These are phyloP conservation scores for Lippia alba DNA, from an alignment of 305 asterid species.

Conservation along the genomic window DNA sequence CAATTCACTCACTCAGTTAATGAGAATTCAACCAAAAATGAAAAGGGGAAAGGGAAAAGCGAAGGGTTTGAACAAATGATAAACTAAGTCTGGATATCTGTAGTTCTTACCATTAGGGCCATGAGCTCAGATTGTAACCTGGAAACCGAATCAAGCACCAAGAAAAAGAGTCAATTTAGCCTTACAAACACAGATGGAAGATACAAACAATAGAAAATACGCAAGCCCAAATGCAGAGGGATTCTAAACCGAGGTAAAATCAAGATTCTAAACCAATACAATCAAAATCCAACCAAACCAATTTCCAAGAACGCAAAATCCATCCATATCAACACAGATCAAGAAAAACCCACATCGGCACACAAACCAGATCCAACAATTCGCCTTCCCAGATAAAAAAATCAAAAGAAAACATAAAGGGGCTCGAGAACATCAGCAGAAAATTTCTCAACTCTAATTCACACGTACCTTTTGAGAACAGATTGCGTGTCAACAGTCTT, in stretches of 20 bases:
- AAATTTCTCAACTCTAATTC: not conserved
- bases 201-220: not conserved
- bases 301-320: not conserved
- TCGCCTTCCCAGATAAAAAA: slow-evolving; percentile 4
- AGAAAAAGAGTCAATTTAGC: slow-evolving; percentile 5
- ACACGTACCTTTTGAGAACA: slow-evolving; percentile 70
- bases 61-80: no score
- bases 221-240: no score
- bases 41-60: no score
- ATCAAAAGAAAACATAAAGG: not conserved
- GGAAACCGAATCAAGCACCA: slow-evolving; percentile 30
- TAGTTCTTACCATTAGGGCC: slow-evolving; percentile 86
- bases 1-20: not conserved
- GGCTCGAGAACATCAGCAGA: slow-evolving; percentile 30
- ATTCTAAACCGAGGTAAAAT: not conserved
- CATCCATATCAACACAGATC: not conserved
- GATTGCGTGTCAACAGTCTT: slow-evolving; percentile 81
- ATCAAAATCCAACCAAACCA: not conserved
- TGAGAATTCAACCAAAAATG: not conserved
- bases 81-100: no score
- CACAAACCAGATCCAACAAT: not conserved
- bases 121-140: slow-evolving; percentile 94
- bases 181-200: not conserved
- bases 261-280: no score
- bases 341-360: not conserved